Percentiles rank a stretch among this genome's conserved stretches.
Evolutionary conservation across 768 basidiomycete genomes (phyloP).

Genomic region (Rhodotorula diobovata): DNA sequence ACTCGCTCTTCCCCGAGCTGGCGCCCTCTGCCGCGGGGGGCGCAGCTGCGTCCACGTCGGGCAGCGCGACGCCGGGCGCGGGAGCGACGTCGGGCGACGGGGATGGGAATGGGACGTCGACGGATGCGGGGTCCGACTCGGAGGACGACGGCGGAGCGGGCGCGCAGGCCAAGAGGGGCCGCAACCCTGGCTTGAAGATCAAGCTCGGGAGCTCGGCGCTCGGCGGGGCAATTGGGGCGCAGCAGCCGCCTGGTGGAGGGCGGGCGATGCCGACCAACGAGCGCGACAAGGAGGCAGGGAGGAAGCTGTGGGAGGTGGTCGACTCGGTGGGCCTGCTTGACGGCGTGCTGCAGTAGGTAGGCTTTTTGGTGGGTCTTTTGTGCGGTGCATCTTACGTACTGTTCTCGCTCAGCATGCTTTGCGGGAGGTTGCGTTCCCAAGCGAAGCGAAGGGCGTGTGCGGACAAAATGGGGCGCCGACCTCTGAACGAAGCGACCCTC

Average conservation of each 20-base stretch:
- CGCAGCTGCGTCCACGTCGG: not conserved
- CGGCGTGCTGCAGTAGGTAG: conserved; percentile 25
- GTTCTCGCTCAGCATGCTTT: too few species aligned
- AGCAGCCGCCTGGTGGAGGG: not conserved
- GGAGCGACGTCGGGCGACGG: not conserved
- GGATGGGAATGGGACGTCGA: conserved; percentile 25
- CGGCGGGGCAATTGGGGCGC: not conserved
- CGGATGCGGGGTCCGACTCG: conserved; percentile 23
- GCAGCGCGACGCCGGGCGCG: not conserved
- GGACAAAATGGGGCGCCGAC: too few species aligned
- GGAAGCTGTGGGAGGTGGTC: conserved; percentile 39
- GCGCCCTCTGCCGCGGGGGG: too few species aligned
- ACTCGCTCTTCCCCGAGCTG: conserved; percentile 39
- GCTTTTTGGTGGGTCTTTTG: too few species aligned
- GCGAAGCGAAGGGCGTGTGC: too few species aligned
- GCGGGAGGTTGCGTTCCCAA: too few species aligned
- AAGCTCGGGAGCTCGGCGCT: conserved; percentile 11
- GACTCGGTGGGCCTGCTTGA: conserved; percentile 30
- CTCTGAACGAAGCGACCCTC: too few species aligned
- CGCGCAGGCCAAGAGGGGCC: too few species aligned
- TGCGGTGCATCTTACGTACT: too few species aligned
- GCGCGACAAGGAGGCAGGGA: conserved; percentile 19
- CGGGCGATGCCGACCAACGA: not conserved
- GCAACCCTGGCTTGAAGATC: conserved; percentile 21
- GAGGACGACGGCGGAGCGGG: not conserved